These are phyloP conservation scores for Podospora tetraspora DNA, from an alignment of 495 filamentous ascomycete genomes.

Conservation along the genomic window DNA sequence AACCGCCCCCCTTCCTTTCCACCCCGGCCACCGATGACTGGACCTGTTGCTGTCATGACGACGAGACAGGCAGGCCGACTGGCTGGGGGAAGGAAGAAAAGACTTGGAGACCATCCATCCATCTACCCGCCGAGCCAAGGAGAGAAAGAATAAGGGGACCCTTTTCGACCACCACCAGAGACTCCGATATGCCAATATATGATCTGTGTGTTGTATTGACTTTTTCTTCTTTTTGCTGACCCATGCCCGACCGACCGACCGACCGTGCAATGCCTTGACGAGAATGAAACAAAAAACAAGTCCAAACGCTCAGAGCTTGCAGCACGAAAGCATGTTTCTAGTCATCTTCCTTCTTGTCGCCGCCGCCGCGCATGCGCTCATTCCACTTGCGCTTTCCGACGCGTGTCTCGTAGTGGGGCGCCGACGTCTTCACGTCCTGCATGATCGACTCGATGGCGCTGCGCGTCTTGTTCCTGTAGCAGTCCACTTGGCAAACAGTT, in stretches of 20 bases:
- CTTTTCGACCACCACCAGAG: neutral
- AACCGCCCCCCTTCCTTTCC: too few relatives aligned
- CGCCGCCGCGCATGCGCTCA: conserved; percentile 51
- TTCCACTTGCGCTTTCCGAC: conserved; percentile 80
- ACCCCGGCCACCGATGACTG: neutral
- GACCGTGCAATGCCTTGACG: neutral
- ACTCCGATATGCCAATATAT: neutral
- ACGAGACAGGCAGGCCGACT: neutral
- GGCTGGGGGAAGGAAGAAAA: neutral
- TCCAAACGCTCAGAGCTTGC: neutral
- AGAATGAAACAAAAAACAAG: neutral
- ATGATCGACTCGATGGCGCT: conserved; percentile 69
- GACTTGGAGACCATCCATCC: neutral
- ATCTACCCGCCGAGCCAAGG: neutral
- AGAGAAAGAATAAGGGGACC: neutral
- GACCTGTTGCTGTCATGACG: neutral
- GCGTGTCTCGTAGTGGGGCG: conserved; percentile 84
- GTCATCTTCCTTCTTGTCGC: conserved; percentile 38
- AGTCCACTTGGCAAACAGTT: conserved; percentile 62
- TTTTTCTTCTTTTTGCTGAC: neutral
- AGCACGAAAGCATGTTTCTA: neutral
- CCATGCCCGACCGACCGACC: neutral
- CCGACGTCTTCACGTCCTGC: conserved; percentile 62
- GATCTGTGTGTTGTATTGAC: neutral
- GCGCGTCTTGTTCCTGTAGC: conserved; percentile 88